A percentile compares a stretch with the other conserved stretches of the same genome.
Conservation (phyloP, 257 asterid genomes). For the Solanum verrucosum region DNA sequence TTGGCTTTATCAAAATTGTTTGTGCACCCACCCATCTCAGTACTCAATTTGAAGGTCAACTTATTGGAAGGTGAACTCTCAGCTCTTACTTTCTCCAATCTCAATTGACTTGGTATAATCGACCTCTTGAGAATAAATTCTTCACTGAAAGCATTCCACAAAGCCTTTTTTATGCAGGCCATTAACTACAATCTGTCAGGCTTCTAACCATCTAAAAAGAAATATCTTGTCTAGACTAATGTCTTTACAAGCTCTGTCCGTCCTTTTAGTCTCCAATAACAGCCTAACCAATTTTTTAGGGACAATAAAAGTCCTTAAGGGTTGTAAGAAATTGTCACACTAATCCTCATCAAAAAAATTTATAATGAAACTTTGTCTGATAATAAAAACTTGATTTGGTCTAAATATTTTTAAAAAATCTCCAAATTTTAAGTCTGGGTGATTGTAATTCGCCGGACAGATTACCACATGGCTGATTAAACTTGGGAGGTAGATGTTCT, state of each 20-base stretch:
- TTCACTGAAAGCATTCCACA: conserved; percentile 56
- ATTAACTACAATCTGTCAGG: conserved; percentile 66
- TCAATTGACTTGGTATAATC: conserved; percentile 36
- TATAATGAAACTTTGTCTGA: conserved; percentile 50
- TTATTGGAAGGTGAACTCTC: conserved; percentile 62
- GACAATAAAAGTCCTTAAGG: conserved; percentile 49
- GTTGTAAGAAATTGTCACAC: conserved; percentile 55
- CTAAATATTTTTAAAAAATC: conserved; percentile 40
- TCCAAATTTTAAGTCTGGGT: conserved; percentile 60
- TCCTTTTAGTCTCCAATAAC: conserved; percentile 75
- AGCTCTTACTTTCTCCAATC: conserved; percentile 56
- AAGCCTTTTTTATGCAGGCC: conserved; percentile 60
- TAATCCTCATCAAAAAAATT: conserved; percentile 62
- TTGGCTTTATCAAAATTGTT: too few relatives aligned
- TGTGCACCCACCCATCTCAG: conserved; percentile 45
- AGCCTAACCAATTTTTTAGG: conserved; percentile 51
- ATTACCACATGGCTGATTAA: conserved; percentile 53
- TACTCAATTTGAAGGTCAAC: conserved; percentile 68
- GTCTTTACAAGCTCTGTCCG: conserved; percentile 51
- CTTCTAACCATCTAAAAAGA: conserved; percentile 49
- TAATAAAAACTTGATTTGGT: conserved; percentile 23
- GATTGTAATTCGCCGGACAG: conserved; percentile 62
- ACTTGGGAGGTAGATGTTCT: conserved; percentile 55
- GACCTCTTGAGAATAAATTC: conserved; percentile 65
- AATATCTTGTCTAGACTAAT: conserved; percentile 45